These are phyloP conservation scores for Marasmius sp. DNA, from an alignment of 1,284 basidiomycete species.

Conservation along the genomic window DNA sequence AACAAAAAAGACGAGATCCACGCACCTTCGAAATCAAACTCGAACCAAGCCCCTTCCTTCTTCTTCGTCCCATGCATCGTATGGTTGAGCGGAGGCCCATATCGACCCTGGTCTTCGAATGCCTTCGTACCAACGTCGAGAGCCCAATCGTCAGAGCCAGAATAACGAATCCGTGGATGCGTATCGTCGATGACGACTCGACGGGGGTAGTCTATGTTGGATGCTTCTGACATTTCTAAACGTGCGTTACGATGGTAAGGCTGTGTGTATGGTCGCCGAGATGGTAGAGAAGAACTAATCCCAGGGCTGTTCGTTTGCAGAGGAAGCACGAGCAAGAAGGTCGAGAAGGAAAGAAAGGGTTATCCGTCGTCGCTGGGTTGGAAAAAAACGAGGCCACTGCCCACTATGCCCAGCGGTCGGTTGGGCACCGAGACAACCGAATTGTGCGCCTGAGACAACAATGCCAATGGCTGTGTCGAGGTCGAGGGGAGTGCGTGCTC, in stretches of 20 bases:
- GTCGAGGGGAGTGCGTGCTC: too few species aligned
- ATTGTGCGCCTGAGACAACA: too few species aligned
- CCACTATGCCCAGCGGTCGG: too few species aligned
- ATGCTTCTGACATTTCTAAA: not conserved
- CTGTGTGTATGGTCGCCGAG: not conserved
- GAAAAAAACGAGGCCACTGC: too few species aligned
- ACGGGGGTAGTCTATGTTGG: not conserved
- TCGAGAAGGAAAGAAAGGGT: too few species aligned
- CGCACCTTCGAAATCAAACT: not conserved
- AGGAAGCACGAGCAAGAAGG: too few species aligned
- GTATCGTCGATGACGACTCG: not conserved
- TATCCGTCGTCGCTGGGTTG: too few species aligned
- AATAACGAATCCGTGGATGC: not conserved
- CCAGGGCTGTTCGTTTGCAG: too few species aligned
- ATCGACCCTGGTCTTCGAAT: not conserved
- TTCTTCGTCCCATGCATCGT: constrained; percentile 1
- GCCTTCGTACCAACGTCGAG: not conserved
- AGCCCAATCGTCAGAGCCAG: not conserved
- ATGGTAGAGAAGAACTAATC: not conserved
- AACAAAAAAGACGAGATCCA: not conserved
- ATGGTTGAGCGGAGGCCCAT: not conserved
- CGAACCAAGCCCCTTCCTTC: not conserved
- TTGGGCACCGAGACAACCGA: too few species aligned
- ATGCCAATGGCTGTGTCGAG: too few species aligned
- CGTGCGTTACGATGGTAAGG: not conserved